phyloP scores from a whole-genome alignment of 129 eudicot species.

The Lactuca saligna region DNA sequence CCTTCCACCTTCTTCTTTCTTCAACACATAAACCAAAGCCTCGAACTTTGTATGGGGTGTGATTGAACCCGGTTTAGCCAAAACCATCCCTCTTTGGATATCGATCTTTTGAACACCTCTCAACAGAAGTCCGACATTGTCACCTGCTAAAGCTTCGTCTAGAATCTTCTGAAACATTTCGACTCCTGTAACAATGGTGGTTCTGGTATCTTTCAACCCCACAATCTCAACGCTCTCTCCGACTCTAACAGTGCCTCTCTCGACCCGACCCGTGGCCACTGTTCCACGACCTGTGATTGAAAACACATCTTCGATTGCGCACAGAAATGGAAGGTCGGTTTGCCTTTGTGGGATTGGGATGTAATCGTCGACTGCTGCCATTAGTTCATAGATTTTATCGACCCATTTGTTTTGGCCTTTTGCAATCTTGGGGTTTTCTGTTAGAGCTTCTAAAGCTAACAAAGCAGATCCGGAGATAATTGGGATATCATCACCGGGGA shows the following conservation, averaged over 20 bases:
- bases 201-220: constrained; percentile 65
- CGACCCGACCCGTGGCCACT: constrained; percentile 88
- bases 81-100: constrained; percentile 86
- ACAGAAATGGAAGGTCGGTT: constrained; percentile 60
- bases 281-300: constrained; percentile 88
- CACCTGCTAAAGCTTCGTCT: constrained; percentile 86
- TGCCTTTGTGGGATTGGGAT: constrained; percentile 75
- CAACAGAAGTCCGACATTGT: constrained; percentile 75
- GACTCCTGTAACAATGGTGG: constrained; percentile 77
- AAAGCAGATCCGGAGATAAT: constrained; percentile 77
- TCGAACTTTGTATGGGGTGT: constrained; percentile 77
- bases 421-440: constrained; percentile 51
- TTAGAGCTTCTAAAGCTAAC: constrained; percentile 72
- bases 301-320: constrained; percentile 81
- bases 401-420: constrained; percentile 78
- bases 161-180: constrained; percentile 90
- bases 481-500: constrained; percentile 81
- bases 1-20: constrained; percentile 93
- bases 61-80: constrained; percentile 67
- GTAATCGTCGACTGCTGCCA: constrained; percentile 66
- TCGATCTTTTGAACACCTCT: constrained; percentile 75
- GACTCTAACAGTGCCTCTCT: constrained; percentile 71
- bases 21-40: constrained; percentile 80
- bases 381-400: constrained; percentile 61
- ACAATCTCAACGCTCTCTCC: constrained; percentile 82